phyloP scores from a whole-genome alignment of 257 asterid species.

The Fraxinus anomala region DNA sequence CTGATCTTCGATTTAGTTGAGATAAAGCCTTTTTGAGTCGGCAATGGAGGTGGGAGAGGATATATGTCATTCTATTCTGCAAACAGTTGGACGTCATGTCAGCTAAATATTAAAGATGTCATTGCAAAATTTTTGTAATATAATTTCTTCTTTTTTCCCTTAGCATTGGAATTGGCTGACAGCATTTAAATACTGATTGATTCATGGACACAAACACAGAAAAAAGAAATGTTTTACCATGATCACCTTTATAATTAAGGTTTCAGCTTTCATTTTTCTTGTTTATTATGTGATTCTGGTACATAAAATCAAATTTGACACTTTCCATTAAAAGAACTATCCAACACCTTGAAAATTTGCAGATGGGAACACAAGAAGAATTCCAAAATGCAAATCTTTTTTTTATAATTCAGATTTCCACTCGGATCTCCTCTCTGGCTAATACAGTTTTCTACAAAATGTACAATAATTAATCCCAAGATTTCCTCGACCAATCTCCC shows the following conservation, averaged over 20 bases:
- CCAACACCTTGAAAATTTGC: not conserved
- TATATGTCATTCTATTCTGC: conserved; percentile 30
- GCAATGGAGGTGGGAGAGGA: conserved; percentile 73
- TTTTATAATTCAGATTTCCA: not conserved
- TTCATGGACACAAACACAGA: not conserved
- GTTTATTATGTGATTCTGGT: not conserved
- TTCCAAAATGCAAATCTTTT: not conserved
- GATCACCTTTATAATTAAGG: not conserved
- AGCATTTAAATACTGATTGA: not conserved
- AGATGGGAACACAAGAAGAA: not conserved
- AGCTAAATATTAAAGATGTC: not conserved
- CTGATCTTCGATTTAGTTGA: conserved; percentile 25
- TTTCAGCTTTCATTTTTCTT: too few relatives aligned
- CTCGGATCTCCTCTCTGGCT: not conserved
- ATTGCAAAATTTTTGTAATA: not conserved
- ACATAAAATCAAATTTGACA: not conserved
- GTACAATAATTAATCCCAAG: not conserved
- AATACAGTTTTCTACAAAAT: not conserved
- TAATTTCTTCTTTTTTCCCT: not conserved
- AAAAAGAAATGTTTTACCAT: too few relatives aligned
- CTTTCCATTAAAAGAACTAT: not conserved
- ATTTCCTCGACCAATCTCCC: conserved; percentile 3
- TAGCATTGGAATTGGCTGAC: not conserved
- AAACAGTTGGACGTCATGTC: not conserved
- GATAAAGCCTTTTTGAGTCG: conserved; percentile 27